Conservation (phyloP, 2,329 filamentous ascomycete genomes). For the Ciborinia camelliae region DNA sequence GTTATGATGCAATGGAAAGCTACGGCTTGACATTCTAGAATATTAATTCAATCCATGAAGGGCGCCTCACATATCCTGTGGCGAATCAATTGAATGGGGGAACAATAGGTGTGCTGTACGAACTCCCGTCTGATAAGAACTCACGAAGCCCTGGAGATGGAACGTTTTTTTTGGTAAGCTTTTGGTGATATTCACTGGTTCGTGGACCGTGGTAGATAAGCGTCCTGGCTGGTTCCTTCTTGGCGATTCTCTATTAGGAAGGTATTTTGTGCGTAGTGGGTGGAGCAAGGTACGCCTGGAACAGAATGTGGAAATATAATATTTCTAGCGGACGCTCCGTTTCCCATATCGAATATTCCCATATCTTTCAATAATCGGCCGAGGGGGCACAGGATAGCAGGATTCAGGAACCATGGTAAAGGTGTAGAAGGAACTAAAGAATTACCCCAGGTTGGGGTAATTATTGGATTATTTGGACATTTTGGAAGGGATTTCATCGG, state of each 20-base stretch:
- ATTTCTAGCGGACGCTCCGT: conserved; percentile 7
- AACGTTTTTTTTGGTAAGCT: not conserved
- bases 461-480: not conserved
- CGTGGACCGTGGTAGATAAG: conserved; percentile 18
- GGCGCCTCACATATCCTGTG: not conserved
- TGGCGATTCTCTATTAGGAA: conserved; percentile 18
- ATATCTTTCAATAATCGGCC: conserved; percentile 13
- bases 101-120: conserved; percentile 5
- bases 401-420: not conserved
- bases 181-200: conserved; percentile 9
- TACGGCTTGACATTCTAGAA: conserved; percentile 15
- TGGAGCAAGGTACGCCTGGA: conserved; percentile 12
- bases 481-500: conserved; percentile 2
- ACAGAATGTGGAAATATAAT: conserved; percentile 6
- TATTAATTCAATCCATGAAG: not conserved
- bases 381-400: conserved; percentile 2
- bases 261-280: conserved; percentile 11
- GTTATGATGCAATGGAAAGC: conserved; percentile 17
- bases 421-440: not conserved
- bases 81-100: conserved; percentile 6
- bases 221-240: conserved; percentile 11
- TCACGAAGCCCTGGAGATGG: conserved; percentile 5
- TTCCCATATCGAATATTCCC: not conserved
- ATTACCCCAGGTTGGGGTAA: conserved; percentile 3
- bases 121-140: conserved; percentile 17